Evolutionary conservation across 768 basidiomycete genomes (phyloP), one percentile per base, ranked within the genome.

Genomic region (Tricholoma hemisulphureum): DNA sequence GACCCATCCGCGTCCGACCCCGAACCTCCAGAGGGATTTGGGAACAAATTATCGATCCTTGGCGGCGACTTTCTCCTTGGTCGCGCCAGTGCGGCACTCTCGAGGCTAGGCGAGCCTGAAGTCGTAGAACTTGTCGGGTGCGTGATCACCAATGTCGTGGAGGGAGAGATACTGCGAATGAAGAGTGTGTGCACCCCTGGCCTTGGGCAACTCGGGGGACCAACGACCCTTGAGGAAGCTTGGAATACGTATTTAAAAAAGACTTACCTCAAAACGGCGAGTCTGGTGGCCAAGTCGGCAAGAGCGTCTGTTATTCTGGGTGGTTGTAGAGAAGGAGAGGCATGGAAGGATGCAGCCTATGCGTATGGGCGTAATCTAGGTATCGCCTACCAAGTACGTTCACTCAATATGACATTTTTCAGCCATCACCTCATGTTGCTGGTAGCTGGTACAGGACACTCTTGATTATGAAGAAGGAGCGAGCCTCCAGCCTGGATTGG

Each of bases 51-150:
- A 4, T 83, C 93, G 32, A 87, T 99, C 63, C 86, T 99, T 14
- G 95, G 89, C 0, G 97, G 97, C 7, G 97, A 98, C 73, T 98
- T 98, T 72, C 79, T 99, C 18, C 83, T 99, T 8, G 97, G 93
- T 7, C 85, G 97, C 49, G 90, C 95, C 10, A 90, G 87, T 61
- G 87, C 93, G 2, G 92, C 93, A 0, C 79, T 98, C 8, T 87
- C 93, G 0, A 82, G 95, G 9, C 80, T 99, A 6, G 95, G 95
- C 4, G 87, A 88, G 58, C 79, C 74, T 64, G 93, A 98, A 68
- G 95, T 96, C 53, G 93, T 98, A 51, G 97, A 99, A 71, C 81
- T 98, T 57, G 84, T 98, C 46, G 85, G 93, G 3, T 89, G 87
- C 66, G 93, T 98, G 58, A 90, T 99, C 55, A 86, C 93, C 2